Base-by-base conservation (phyloP, 202 grass and related monocot species). In the Eragrostis tef region DNA sequence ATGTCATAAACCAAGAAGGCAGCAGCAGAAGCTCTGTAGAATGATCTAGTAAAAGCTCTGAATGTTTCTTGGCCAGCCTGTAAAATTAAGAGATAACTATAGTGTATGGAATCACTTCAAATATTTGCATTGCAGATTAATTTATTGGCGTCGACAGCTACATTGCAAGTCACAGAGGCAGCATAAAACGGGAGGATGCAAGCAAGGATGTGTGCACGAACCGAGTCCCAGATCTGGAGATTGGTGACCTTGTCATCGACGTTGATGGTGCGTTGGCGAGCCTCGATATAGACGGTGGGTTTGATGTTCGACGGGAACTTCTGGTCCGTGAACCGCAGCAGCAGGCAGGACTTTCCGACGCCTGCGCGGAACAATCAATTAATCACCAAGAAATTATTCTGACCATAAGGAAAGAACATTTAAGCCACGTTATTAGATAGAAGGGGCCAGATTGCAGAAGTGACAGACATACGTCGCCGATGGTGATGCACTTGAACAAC, bases 1-100 rank as follows among this genome's bases (percentile, higher is more conserved):
- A 97, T 93, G 48, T 97, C 93, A 84, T 97, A 97, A 16, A 97
- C 93, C 20, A 97, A 85, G 64, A 97, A 78, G 27, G 93, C 93
- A 54, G 83, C 88, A 67, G 84, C 90, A 85, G 93, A 90, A 0
- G 90, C 79, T 58, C 90, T 93, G 83, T 93, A 97, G 52, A 89
- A 97, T 69, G 88, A 83, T 87, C 86, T 83, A 68, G 86, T 93
- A 61, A 97, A 81, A 46, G 84, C 92, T 77, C 93, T 83, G 70
- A 87, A 91, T 29, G 86, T 87, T 86, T 97, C 93, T 80, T 91
- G 90, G 25, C 90, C 93, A 66, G 90, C 84, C 93, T 97, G 84
- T 69, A 48, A 66, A 57, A 14, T 72, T 21, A 62, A 69, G 31
- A 64, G 7, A 34, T 73, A n/a, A 64, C 65, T 25, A 67, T 5